Evolutionary conservation across 345 rosid genomes (phyloP).

Genomic region (Pseudoturritis turrita): DNA sequence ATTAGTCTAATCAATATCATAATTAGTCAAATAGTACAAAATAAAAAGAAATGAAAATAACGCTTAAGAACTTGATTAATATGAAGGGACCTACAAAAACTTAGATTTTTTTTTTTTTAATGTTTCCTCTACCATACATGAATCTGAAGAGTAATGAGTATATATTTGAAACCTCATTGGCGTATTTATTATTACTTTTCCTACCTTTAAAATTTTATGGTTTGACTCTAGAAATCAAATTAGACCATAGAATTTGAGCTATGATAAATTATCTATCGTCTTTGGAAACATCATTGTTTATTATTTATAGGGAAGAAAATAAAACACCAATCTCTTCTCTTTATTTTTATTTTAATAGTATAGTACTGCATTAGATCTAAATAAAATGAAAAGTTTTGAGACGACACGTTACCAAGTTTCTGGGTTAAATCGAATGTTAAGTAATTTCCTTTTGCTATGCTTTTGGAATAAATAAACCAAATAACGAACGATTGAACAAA

Average conservation of each 20-base stretch:
- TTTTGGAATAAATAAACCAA: neutral
- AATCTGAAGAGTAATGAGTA: constrained; percentile 28
- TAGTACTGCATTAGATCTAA: neutral
- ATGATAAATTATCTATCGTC: neutral
- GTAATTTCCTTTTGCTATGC: neutral
- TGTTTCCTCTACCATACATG: constrained; percentile 29
- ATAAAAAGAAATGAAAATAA: neutral
- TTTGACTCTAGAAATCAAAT: constrained; percentile 13
- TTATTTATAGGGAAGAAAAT: neutral
- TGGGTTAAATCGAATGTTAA: neutral
- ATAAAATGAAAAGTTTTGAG: constrained; percentile 10
- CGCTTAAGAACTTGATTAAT: constrained; percentile 16
- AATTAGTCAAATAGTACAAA: constrained; percentile 15
- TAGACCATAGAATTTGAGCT: constrained; percentile 3
- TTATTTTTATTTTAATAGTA: too few relatives aligned
- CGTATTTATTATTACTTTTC: neutral
- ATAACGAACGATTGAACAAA: neutral
- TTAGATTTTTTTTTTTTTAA: constrained; percentile 16
- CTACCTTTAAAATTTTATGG: neutral
- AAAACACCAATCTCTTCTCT: neutral
- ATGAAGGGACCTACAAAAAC: constrained; percentile 25
- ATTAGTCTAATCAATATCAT: constrained; percentile 18
- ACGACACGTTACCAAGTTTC: constrained; percentile 7
- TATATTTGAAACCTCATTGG: constrained; percentile 20
- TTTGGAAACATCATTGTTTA: constrained; percentile 6